Base-by-base conservation (phyloP, 2,329 filamentous ascomycete genomes). In the Botrytis cinerea region DNA sequence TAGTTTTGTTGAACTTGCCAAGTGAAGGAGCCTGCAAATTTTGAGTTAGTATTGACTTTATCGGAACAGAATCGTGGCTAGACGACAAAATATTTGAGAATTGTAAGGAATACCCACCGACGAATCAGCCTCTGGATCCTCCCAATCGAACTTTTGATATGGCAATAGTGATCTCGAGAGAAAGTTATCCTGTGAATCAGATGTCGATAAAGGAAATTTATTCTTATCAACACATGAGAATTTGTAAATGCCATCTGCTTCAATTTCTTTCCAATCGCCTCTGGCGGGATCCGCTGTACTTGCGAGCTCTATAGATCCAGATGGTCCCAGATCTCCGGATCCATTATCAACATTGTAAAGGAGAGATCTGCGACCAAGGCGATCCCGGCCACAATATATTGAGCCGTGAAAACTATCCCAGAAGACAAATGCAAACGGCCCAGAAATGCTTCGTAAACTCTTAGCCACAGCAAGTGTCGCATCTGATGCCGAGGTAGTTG, bases 381-480 rank as follows among this genome's bases (percentile, higher is more conserved):
- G 92, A 81, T 99, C 96, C 76, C 96, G 89, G 10, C 93, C 94
- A 81, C 93, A 98, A 82, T 91, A 97, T 22, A 98, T 76, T 60
- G 87, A 87, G 16, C 84, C 84, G 71, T 87, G 84, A 16, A 81
- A 79, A 25, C 85, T 86, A 83, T 98, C 92, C 79, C 92, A 92
- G 81, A 92, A 98, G 9, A 95, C 88, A 82, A 98, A 96, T 2
- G 95, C 93, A 83, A 96, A 98, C 0, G 96, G 95, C 0, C 96
- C 96, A 74, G 91, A 88, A 40, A 95, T 88, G 57, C 82, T 85
- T 72, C 88, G 86, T 59, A 95, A 81, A 0, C 87, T 85, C 71
- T 85, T 80, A 10, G 90, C 76, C 14, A 91, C 81, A 43, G 81
- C 81, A 32, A 78, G 78, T 76, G 63, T 79, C 75, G 66, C 74